These are phyloP conservation scores for Capronia americana DNA, from an alignment of 2,329 filamentous ascomycete genomes.

Conservation along the genomic window DNA sequence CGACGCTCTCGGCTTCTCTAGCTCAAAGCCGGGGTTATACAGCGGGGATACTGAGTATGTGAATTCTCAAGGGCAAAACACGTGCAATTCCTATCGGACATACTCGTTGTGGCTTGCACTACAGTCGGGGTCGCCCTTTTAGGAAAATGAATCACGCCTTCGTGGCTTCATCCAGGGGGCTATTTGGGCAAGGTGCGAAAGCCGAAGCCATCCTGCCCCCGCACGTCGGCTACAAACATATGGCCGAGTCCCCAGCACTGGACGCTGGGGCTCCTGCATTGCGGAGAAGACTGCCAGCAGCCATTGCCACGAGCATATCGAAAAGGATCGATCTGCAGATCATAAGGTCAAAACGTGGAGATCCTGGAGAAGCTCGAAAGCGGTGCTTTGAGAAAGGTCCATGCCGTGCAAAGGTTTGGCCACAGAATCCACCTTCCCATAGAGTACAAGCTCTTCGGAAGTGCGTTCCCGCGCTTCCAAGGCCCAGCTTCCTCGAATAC, in stretches of 20 bases:
- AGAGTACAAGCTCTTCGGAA: background rate
- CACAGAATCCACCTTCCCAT: background rate
- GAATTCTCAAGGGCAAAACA: background rate
- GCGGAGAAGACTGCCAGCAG: slow-evolving; percentile 7
- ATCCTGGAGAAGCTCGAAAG: slow-evolving; percentile 7
- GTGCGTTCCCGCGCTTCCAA: background rate
- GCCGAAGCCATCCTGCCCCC: slow-evolving; percentile 17
- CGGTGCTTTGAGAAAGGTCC: background rate
- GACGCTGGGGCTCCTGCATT: background rate
- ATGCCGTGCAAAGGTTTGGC: background rate
- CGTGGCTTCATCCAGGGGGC: background rate
- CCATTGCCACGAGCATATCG: background rate
- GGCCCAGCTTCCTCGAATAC: background rate
- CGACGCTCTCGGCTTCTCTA: background rate
- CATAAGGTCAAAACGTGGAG: slow-evolving; percentile 16
- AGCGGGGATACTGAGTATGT: too few species aligned
- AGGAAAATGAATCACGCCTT: slow-evolving; percentile 25
- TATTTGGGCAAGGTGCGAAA: background rate
- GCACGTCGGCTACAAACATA: slow-evolving; percentile 33
- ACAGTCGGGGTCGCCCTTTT: slow-evolving; percentile 16
- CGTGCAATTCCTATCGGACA: background rate
- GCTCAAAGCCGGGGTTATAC: background rate
- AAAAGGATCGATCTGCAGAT: slow-evolving; percentile 8
- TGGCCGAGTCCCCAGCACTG: slow-evolving; percentile 19
- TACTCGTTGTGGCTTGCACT: background rate